Base-by-base conservation (phyloP, 2,329 filamentous ascomycete genomes). In the Ophiostoma australiae region DNA sequence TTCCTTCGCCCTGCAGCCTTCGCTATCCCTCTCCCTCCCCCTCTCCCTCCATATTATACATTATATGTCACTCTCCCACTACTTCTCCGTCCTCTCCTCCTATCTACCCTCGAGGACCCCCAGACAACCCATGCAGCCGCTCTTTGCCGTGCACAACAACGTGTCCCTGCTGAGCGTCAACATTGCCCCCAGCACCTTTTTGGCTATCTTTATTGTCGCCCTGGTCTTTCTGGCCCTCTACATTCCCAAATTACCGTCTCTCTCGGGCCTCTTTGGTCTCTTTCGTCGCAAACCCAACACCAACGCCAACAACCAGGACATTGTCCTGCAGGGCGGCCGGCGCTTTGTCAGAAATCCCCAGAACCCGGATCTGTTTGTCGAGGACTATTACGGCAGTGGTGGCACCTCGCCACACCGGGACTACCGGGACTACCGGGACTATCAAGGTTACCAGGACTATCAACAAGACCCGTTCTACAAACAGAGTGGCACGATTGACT, bases 141-240 rank as follows among this genome's bases (percentile, higher is more conserved):
- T 88, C 78, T 80, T 89, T 75, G 85, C 85, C 70, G 83, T 88
- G 74, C 86, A 87, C 80, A 88, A 86, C 79, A 85, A 87, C 73
- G 82, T 88, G 77, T 86, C 85, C 72, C 82, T 89, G 75, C 77
- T 89, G 77, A 88, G 83, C 79, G 81, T 89, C 76, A 84, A 81
- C 76, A 84, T 88, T 78, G 84, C 86, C 58, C 86, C 86, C 33
- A 84, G 84, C 78, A 86, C 85, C 71, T 88, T 84, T 77, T 80
- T 88, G 75, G 84, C 84, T 72, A 81, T 82, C 37, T 76, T 87
- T 73, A 79, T 81, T 71, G 75, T 88, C 39, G 76, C 81, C 68
- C 80, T 87, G 74, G 80, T 84, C 77, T 86, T 87, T 75, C 74
- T 85, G 73, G 82, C 82, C 71, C 76, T 86, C 69, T 87, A 85